Percentiles rank a stretch among this genome's conserved stretches.
These are phyloP conservation scores for Fusarium sacchari DNA, from an alignment of 2,329 filamentous ascomycete genomes.

Conservation along the genomic window DNA sequence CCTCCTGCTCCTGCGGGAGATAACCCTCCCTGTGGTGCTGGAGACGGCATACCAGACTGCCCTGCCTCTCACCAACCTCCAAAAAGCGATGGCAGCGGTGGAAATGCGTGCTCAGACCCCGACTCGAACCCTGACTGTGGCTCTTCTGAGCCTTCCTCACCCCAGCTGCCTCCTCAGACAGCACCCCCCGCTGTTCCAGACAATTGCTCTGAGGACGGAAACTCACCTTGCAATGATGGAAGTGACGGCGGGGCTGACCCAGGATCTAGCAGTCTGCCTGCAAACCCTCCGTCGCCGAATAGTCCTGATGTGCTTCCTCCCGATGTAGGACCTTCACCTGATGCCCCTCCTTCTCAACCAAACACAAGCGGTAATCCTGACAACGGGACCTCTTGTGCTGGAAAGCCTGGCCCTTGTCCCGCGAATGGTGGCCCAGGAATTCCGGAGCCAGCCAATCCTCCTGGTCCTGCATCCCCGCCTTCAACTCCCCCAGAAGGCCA, in stretches of 20 bases:
- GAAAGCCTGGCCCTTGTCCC: background rate
- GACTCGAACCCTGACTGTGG: background rate
- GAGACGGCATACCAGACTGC: background rate
- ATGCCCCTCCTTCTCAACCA: background rate
- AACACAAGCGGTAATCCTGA: background rate
- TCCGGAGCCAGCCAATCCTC: background rate
- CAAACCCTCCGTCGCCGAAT: background rate
- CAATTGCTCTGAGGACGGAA: background rate
- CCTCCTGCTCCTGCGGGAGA: background rate
- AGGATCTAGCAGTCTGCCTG: background rate
- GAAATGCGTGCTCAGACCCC: background rate
- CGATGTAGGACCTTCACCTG: background rate
- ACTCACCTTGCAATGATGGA: background rate
- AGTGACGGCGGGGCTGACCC: background rate
- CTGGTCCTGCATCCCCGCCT: background rate
- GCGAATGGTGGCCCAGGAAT: background rate
- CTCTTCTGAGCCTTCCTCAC: background rate
- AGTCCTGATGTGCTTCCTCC: background rate
- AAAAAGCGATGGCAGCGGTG: background rate
- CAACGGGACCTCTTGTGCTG: background rate
- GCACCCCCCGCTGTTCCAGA: background rate
- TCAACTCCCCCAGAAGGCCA: background rate
- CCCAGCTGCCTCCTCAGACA: background rate
- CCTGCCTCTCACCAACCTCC: background rate
- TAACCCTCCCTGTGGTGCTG: background rate